Evolutionary conservation across 768 basidiomycete species (phyloP), one percentile per base, ranked within the genome.

Genomic region (Mycena metata): DNA sequence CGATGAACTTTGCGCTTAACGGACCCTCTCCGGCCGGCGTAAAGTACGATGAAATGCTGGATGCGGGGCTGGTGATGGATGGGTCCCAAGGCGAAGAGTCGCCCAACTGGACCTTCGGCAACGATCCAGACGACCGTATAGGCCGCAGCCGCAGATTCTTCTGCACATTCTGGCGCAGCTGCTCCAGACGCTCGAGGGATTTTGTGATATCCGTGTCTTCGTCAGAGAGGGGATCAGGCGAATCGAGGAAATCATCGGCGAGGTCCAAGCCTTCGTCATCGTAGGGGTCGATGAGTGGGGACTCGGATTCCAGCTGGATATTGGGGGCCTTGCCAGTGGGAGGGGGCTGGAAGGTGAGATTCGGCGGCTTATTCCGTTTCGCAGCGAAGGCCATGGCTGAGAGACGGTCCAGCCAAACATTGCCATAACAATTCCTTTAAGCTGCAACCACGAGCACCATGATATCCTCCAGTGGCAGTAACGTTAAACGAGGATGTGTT

Each of bases 131-230:
- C 24, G 90, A 90, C 56, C 88, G 87, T 64, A 95, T 91, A 33
- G 94, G 94, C 23, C 94, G 86, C 41, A 95, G 84, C 65, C 88
- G 89, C 42, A 95, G 85, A 72, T 95, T 95, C 78, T 89, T 85
- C 79, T 90, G 88, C 3, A 95, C 91, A 72, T 83, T 92, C 71
- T 86, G 84, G 39, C 94, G 87, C 10, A 95, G 84, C 72, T 86
- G 80, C 64, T 92, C 90, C 43, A 95, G 87, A 60, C 85, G 86
- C 15, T 85, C 88, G 43, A 95, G 83, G 67, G 91, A 91, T 69
- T 88, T 87, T 17, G 87, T 84, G 61, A 95, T 81, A 69, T 93
- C 91, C 72, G 90, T 92, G n/a, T 76, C 75, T 30, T 78, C 75
- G 56, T 82, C 81, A 30, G 81, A 80, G 36, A 64, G 50, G 35